Conservation (phyloP, 2,329 filamentous ascomycete species). For the Fusarium sp. region DNA sequence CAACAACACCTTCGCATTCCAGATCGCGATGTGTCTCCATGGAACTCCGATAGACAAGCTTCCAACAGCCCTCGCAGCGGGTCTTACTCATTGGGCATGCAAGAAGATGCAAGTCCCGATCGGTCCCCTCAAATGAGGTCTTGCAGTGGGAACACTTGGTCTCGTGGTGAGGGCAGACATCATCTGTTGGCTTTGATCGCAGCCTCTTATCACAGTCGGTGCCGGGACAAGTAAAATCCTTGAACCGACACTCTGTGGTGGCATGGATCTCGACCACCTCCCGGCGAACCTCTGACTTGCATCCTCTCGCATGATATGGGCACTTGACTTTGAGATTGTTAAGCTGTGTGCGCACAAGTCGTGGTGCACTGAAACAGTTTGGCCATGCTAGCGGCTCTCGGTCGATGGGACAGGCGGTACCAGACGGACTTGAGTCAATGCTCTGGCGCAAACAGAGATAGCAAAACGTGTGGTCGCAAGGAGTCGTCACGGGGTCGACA, state of each 20-base stretch:
- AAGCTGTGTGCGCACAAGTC: conserved; percentile 69
- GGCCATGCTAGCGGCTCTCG: conserved; percentile 57
- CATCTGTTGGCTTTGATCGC: conserved; percentile 61
- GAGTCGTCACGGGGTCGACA: conserved; percentile 69
- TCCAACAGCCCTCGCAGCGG: conserved; percentile 62
- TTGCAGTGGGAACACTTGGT: conserved; percentile 66
- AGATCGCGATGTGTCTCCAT: conserved; percentile 60
- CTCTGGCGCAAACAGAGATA: conserved; percentile 64
- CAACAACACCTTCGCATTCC: conserved; percentile 62
- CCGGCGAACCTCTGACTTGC: conserved; percentile 61
- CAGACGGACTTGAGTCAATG: conserved; percentile 54
- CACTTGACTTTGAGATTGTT: conserved; percentile 70
- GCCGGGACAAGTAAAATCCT: conserved; percentile 67
- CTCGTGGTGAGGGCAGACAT: conserved; percentile 66
- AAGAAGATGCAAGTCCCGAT: conserved; percentile 51
- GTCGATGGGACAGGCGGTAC: conserved; percentile 67
- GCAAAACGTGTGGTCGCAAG: conserved; percentile 75
- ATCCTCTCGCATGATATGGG: conserved; percentile 64
- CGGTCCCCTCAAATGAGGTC: conserved; percentile 59
- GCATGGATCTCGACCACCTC: conserved; percentile 68
- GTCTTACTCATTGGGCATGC: conserved; percentile 60
- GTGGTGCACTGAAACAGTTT: conserved; percentile 55
- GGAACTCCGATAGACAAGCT: conserved; percentile 56
- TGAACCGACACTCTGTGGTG: conserved; percentile 66
- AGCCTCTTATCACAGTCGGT: conserved; percentile 63